Evolutionary conservation across 768 basidiomycete species (phyloP).

Genomic region (Postia placenta): DNA sequence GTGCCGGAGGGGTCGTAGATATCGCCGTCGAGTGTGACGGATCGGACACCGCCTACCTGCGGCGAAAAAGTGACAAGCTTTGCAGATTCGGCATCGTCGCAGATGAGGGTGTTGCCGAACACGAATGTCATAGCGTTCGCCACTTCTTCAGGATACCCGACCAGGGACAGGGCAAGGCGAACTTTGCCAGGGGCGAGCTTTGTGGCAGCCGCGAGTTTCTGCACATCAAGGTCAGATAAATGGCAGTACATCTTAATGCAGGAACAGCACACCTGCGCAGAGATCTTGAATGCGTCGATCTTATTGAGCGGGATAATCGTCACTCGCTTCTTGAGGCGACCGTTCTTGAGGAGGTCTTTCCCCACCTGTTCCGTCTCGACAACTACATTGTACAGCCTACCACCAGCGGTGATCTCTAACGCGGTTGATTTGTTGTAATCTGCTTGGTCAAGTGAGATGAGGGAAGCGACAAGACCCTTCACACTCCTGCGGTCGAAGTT

Average conservation of each 20-base stretch:
- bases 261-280: slow-evolving; percentile 36
- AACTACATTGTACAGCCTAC: slow-evolving; percentile 87
- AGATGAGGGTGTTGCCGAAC: slow-evolving; percentile 90
- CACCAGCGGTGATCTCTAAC: slow-evolving; percentile 88
- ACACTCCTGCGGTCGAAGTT: slow-evolving; percentile 82
- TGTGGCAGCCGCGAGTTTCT: slow-evolving; percentile 77
- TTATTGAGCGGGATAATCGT: slow-evolving; percentile 94
- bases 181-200: slow-evolving; percentile 75
- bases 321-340: slow-evolving; percentile 76
- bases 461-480: slow-evolving; percentile 86
- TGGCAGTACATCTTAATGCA: neutral
- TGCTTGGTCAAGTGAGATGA: slow-evolving; percentile 67
- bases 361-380: slow-evolving; percentile 89
- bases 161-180: slow-evolving; percentile 80
- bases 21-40: slow-evolving; percentile 92
- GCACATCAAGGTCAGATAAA: neutral
- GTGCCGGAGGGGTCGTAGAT: slow-evolving; percentile 96
- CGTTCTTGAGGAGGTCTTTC: slow-evolving; percentile 74
- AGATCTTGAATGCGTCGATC: slow-evolving; percentile 60
- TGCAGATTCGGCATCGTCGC: slow-evolving; percentile 82
- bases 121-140: slow-evolving; percentile 88
- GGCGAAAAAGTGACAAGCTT: slow-evolving; percentile 80
- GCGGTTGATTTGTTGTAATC: slow-evolving; percentile 83
- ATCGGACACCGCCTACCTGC: slow-evolving; percentile 60
- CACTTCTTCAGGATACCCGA: slow-evolving; percentile 78